Evolutionary conservation across 1,284 basidiomycete genomes (phyloP), one percentile per base, ranked within the genome.

Genomic region (Cystobasidium pallidum): DNA sequence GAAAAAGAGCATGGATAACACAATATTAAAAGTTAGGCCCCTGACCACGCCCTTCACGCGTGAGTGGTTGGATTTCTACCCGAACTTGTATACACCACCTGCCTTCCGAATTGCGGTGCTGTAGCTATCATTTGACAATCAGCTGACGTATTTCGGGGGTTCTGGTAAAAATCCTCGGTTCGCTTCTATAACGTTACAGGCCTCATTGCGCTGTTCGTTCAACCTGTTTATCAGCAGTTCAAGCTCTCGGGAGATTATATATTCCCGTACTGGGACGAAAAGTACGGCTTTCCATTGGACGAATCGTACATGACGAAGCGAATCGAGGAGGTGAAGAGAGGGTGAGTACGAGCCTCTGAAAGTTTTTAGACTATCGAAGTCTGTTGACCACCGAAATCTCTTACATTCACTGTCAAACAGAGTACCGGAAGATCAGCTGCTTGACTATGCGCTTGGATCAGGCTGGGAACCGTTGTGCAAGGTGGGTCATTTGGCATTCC

Each of bases 381-480:
- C 36, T 39, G 36, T 39, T 39, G 36, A 39, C 6, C 7, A 6
- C 13, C 36, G 36, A 7, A 13, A 39, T 39, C 36, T 39, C 36
- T 39, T 39, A 7, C 6, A 7, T 39, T 39, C 7, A 6, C 21
- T 7, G 19, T 19, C n/a, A 52, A 6, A 3, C n/a, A 64, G 61
- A 2, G 39, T 64, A 3, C 61, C 61, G 10, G 34, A 39, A 39
- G 41, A 64, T 26, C 34, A 43, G 28, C 61, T 64, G 8, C 61
- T 64, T 1, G 41, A 41, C 34, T 64, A 49, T 45, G 28, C 21
- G n/a, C 36, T 64, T 24, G 21, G 43, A 28, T 39, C 41, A 15
- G 61, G 61, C n/a, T 64, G 61, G 61, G 61, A 64, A 41, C 61
- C 61, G 41, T 45, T 64, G 13, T 64, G 61, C 61, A 64, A 64